phyloP scores from a whole-genome alignment of 163 green algal genomes.

The Chlamydomonas reinhardtii region DNA sequence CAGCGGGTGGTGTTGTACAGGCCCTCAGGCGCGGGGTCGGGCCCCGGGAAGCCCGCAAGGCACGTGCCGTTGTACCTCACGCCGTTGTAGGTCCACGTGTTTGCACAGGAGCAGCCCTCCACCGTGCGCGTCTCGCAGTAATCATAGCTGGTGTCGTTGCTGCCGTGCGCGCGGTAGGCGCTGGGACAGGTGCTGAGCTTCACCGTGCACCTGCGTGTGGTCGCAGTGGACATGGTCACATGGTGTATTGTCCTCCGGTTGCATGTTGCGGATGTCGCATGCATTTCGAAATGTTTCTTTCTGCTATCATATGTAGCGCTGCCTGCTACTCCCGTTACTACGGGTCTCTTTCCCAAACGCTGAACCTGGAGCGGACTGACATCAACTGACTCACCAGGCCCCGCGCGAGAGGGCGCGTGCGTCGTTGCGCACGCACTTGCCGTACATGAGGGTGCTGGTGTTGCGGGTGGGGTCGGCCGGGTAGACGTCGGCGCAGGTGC shows the following conservation, averaged over 20 bases:
- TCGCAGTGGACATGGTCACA: too few species aligned
- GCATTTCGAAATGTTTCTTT: too few species aligned
- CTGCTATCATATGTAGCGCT: too few species aligned
- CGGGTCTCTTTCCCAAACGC: too few species aligned
- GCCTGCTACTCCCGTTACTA: too few species aligned
- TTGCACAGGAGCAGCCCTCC: slow-evolving; percentile 51
- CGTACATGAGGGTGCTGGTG: neutral
- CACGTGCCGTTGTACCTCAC: slow-evolving; percentile 52
- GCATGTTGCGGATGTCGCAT: too few species aligned
- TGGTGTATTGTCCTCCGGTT: too few species aligned
- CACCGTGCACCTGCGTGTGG: slow-evolving; percentile 23
- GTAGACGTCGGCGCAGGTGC: slow-evolving; percentile 33
- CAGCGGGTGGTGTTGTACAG: slow-evolving; percentile 25
- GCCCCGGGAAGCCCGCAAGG: neutral
- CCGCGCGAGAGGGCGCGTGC: neutral
- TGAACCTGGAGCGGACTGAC: neutral
- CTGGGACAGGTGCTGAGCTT: slow-evolving; percentile 51
- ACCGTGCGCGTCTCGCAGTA: slow-evolving; percentile 51
- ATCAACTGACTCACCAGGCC: slow-evolving; percentile 15
- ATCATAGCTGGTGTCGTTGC: slow-evolving; percentile 45
- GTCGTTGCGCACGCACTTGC: slow-evolving; percentile 40
- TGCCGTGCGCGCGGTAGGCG: slow-evolving; percentile 46
- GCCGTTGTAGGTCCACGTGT: slow-evolving; percentile 48
- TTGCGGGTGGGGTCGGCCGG: neutral
- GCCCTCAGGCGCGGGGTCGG: slow-evolving; percentile 4